phyloP scores from a whole-genome alignment of 257 asterid genomes.

The Nicotiana sylvestris region DNA sequence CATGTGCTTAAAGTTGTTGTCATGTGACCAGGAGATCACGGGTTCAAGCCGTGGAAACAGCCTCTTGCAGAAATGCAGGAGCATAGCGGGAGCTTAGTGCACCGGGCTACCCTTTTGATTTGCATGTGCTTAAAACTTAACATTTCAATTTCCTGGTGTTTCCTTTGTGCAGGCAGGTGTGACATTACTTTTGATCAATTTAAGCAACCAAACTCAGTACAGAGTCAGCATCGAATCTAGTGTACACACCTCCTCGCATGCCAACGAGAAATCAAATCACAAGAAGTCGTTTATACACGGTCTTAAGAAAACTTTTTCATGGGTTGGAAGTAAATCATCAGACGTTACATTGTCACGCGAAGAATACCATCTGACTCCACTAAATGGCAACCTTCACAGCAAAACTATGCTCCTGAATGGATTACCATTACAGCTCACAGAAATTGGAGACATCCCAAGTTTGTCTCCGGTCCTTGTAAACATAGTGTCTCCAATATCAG shows the following conservation, averaged over 20 bases:
- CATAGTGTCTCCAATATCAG: conserved; percentile 33
- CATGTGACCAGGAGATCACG: too few relatives aligned
- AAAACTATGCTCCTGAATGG: conserved; percentile 59
- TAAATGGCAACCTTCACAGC: conserved; percentile 50
- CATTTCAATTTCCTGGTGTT: background rate
- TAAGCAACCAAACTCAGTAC: conserved; percentile 64
- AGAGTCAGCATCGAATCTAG: conserved; percentile 41
- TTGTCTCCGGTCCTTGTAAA: conserved; percentile 39
- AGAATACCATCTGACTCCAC: conserved; percentile 77
- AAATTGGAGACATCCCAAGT: conserved; percentile 41
- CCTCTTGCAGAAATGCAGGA: too few relatives aligned
- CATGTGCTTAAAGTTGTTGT: background rate
- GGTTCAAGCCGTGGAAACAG: too few relatives aligned
- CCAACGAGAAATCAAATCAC: conserved; percentile 17
- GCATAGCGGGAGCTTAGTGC: too few relatives aligned
- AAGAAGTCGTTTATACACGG: conserved; percentile 29
- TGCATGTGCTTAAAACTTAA: background rate
- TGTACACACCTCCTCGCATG: background rate
- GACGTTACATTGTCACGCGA: conserved; percentile 51
- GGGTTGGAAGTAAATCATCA: conserved; percentile 71
- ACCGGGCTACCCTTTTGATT: background rate
- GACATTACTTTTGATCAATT: conserved; percentile 67
- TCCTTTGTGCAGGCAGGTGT: conserved; percentile 60
- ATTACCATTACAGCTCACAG: conserved; percentile 38
- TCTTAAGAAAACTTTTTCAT: conserved; percentile 58